Evolutionary conservation across 805 yeast species (phyloP), one percentile per base, ranked within the genome.

Genomic region (Metschnikowia gruessii): DNA sequence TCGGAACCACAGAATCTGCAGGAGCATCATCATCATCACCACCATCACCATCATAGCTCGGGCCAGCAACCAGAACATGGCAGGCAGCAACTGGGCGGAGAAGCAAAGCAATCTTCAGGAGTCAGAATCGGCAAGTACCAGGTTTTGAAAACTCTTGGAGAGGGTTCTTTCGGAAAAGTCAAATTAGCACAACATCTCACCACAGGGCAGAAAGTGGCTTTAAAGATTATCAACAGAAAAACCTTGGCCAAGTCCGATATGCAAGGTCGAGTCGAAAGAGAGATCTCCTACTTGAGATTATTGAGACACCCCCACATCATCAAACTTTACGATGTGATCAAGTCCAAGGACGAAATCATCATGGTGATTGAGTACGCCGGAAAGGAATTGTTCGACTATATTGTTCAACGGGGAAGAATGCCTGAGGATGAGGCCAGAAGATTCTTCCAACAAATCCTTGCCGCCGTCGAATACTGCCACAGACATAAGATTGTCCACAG

Each of bases 331-430:
- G 98, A 92, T 65, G 98, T 92, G 37, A 91, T 92, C 64, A 91
- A 91, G 66, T 86, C 95, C 36, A 87, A 87, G 58, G 97, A 92
- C 58, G 98, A 92, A 61, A 92, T 92, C 57, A 87, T 92, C 59
- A 92, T 92, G 97, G 98, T 92, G 22, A 89, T 92, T 60, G 98
- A 92, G 68, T 92, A 80, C 62, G 98, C 97, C 1, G 96, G 96
- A n/a, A 88, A 88, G 56, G 98, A 91, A 68, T 77, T 92, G 59
- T 92, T 92, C 61, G 98, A 92, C 60, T 91, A 92, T 63, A 92
- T 91, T 65, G 96, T 91, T 13, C 97, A 91, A 62, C 79, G 89
- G 60, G 97, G 96, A 31, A 83, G 87, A 59, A 86, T 91, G 96
- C 82, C 83, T 33, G 98, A 92, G 66, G 80, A 80, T 52, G 96